phyloP scores from a whole-genome alignment of 2,329 filamentous ascomycete genomes.

The Phyllosticta ampelicida region DNA sequence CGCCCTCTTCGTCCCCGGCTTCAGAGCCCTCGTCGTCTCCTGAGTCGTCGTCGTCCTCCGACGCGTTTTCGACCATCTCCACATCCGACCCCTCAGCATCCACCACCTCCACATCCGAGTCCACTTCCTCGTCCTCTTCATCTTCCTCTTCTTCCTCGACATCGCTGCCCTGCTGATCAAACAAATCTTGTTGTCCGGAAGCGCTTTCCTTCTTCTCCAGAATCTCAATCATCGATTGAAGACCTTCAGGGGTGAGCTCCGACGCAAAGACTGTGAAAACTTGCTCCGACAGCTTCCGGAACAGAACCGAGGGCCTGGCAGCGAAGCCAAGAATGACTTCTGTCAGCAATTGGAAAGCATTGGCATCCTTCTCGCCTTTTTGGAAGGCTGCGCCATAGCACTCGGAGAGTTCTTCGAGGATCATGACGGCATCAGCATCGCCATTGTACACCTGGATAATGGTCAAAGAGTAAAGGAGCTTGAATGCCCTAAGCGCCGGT shows the following conservation, averaged over 20 bases:
- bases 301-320: conserved; percentile 71
- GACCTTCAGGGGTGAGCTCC: conserved; percentile 60
- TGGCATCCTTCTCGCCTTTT: conserved; percentile 26
- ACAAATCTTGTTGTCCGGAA: conserved; percentile 76
- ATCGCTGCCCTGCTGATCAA: conserved; percentile 49
- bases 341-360: conserved; percentile 58
- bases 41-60: conserved; percentile 15
- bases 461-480: conserved; percentile 71
- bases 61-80: conserved; percentile 17
- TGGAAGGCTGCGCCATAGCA: conserved; percentile 40
- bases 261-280: conserved; percentile 76
- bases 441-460: conserved; percentile 85
- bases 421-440: conserved; percentile 72
- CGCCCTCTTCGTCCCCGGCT: conserved; percentile 22
- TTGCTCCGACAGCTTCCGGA: conserved; percentile 76
- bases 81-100: conserved; percentile 20
- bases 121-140: conserved; percentile 36
- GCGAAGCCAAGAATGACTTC: conserved; percentile 88
- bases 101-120: conserved; percentile 36
- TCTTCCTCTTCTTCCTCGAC: conserved; percentile 34
- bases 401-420: conserved; percentile 69
- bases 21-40: conserved; percentile 16
- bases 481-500: conserved; percentile 52
- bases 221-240: conserved; percentile 58
- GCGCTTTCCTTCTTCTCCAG: conserved; percentile 69